Evolutionary conservation across 169 alveolate species (phyloP), one percentile per base, ranked within the genome.

Genomic region (Perkinsus chesapeaki): DNA sequence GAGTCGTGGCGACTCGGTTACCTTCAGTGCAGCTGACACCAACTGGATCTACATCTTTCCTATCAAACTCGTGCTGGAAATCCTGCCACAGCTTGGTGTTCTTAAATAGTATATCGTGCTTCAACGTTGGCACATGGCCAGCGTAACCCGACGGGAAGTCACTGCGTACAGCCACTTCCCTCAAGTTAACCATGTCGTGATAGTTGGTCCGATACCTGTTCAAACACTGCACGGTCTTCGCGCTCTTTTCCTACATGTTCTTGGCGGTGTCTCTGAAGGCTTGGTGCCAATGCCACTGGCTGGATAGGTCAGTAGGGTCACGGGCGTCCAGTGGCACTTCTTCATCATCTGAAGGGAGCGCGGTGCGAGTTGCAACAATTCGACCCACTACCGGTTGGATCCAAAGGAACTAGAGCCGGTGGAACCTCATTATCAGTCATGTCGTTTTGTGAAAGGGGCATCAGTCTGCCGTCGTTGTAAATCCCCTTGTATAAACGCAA

Each of bases 91-190:
- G 82, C 82, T 60, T 60, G 31, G 82, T 60, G 82, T 60, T 60
- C 31, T 60, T 60, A 34, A 60, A 60, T 27, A 60, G 82, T 16
- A 60, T 1, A 60, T 60, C 82, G 82, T 60, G 82, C 82, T 60
- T 60, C 27, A 60, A 7, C 31, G 31, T 23, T 27, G 82, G 82
- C 31, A 60, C 82, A 34, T 60, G 82, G 12, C 82, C 82, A 23
- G 82, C 82, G 82, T 60, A 60, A 34, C 82, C 82, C 82, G 82
- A 60, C 37, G 82, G 82, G 82, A 60, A 60, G 82, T 60, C 82
- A 34, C 82, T 60, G 31, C 82, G 82, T 27, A 60, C 82, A 16
- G 82, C 82, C 82, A 60, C 82, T 60, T 60, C 82, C 31, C 82
- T 60, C 82, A 60, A 34, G 82, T 60, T 60, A 1, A 60, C 82